Conservation (phyloP, 164 flowering plant genomes). For the Sextonia rubra region DNA sequence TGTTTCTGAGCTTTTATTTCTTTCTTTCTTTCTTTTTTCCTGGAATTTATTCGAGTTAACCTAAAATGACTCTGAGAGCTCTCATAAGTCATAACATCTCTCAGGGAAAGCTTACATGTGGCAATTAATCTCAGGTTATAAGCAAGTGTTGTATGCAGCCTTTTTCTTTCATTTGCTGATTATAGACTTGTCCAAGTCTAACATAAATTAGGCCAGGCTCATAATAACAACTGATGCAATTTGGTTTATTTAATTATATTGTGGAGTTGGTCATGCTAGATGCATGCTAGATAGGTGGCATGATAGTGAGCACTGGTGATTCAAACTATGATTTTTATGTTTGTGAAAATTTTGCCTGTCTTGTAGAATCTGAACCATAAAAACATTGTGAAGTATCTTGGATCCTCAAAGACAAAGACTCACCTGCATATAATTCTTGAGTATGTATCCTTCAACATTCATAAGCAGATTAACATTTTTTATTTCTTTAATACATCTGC, state of each 20-base stretch:
- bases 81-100: not conserved
- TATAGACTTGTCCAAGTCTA: no score
- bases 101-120: not conserved
- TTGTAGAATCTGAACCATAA: conserved; percentile 94
- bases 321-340: not conserved
- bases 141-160: not conserved
- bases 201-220: no score
- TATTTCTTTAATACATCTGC: not conserved
- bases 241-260: not conserved
- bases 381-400: conserved; percentile 98
- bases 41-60: not conserved
- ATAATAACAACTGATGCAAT: no score
- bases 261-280: not conserved
- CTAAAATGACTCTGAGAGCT: not conserved
- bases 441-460: conserved; percentile 41
- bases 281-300: not conserved
- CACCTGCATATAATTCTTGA: conserved; percentile 96
- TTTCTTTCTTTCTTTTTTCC: no score
- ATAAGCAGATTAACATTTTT: not conserved
- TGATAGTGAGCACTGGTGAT: not conserved
- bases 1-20: not conserved
- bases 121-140: no score
- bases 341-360: not conserved
- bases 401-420: conserved; percentile 86
- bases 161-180: not conserved